Base-by-base conservation (phyloP, 2,329 filamentous ascomycete genomes). In the Zymoseptoria tritici region DNA sequence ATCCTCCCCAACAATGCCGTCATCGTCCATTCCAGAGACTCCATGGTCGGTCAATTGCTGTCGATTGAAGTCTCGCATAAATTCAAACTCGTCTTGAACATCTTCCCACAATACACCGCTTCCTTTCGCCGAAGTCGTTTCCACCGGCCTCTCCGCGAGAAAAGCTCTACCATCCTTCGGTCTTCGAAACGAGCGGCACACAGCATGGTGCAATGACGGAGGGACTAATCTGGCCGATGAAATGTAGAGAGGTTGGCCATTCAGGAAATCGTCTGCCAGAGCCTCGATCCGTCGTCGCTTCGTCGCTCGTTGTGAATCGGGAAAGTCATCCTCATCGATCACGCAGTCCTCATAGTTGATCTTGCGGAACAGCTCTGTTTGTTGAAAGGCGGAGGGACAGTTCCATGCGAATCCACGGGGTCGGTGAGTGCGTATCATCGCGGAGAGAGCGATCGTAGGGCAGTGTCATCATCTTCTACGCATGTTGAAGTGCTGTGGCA, bases 81-180 rank as follows among this genome's bases (percentile, higher is more conserved):
- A 58, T n/a, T 59, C 59, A 57, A 59, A 62, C 21, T 61, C 60
- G 55, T 67, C 62, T 19, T 62, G 52, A 9, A 51, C 61, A 31
- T 64, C 59, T 11, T 57, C 58, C 57, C 57, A 60, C 2, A 57
- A 29, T 8, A 1, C 1, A 3, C 8, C 26, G 4, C 26, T 29
- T 29, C 26, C 26, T 26, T 19, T 58, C 46, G 2, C 50, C 54
- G 16, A 49, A 22, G 2, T n/a, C 29, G 3, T 2, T 24, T 29
- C 8, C 8, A 29, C 26, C 26, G 26, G 26, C 26, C 26, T 51
- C 8, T 57, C 21, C 9, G 57, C 52, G 52, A 55, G 42, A 16
- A 58, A 57, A 46, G 54, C 77, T 64, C 89, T 87, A 0, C 87
- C 87, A 0, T 87, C 87, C 60, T 75, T 79, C 2, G 90, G 67